Evolutionary conservation across 257 asterid genomes (phyloP), one percentile per base, ranked within the genome.

Genomic region (Salvia hispanica): DNA sequence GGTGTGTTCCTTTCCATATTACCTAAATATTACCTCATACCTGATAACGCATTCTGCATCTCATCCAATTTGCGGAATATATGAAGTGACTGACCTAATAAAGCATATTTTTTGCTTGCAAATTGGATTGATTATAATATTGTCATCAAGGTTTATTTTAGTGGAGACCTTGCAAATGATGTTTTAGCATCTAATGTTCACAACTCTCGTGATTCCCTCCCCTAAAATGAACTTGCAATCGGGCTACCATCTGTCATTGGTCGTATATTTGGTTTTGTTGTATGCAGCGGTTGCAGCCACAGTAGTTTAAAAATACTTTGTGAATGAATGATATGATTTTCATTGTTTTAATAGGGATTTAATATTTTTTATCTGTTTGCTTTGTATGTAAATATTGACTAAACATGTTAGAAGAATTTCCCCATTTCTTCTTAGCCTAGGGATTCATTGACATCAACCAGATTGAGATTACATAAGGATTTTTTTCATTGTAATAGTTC

Each of bases 1-100:
- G 97, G 98, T 90, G 75, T 61, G 82, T 57, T 44, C 59, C 45
- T 48, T 65, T 65, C 51, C 68, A 52, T 72, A 53, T 69, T 45
- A 64, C 44, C 40, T 60, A 31, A 56, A 40, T 62, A 31, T 56
- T 56, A 50, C 4, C 11, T 45, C 60, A 51, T 46, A 40, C 50
- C 50, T 62, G 54, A 56, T 39, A 58, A 48, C 56, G 18, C 28
- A 48, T 64, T 39, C 50, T 39, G 16, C 50, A 45, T 44, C 64
- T 45, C 45, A 61, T 28, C 15, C 28, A 36, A 53, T 62, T 54
- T 53, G 47, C 66, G 46, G 46, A 70, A 56, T 40, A 7, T 18
- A 37, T 58, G 12, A 21, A 54, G 12, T 37, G 31, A 34, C 36
- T 56, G 8, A 44, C 58, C 51, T 58, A 53, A 6, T 34, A 9